Conservation (phyloP, 139 green algal genomes). For the Chlamydomonas sp. region DNA sequence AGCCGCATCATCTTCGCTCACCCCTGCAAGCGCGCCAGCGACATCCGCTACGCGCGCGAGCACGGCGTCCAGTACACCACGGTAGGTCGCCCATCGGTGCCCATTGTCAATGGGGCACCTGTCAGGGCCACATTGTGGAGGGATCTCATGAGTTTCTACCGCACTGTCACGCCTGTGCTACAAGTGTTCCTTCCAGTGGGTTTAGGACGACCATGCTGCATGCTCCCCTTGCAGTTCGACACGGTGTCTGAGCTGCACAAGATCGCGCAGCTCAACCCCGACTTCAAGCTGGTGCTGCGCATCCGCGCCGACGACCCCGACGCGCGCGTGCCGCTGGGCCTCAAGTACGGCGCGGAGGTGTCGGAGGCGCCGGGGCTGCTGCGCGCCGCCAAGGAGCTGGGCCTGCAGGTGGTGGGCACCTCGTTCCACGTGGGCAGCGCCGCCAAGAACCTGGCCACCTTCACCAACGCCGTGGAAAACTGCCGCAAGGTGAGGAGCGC, state of each 20-base stretch:
- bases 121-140: no score
- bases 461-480: constrained; percentile 75
- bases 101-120: no score
- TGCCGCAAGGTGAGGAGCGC: constrained; percentile 44
- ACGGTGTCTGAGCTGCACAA: constrained; percentile 93
- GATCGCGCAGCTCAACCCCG: constrained; percentile 76
- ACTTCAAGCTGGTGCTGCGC: constrained; percentile 84
- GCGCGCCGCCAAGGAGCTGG: constrained; percentile 59
- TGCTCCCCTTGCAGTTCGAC: constrained; percentile 77
- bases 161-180: no score
- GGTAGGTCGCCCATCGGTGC: not conserved
- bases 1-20: constrained; percentile 94
- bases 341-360: constrained; percentile 89
- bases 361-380: constrained; percentile 72
- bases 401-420: constrained; percentile 86
- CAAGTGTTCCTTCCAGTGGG: no score
- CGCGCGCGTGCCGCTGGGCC: constrained; percentile 77
- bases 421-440: constrained; percentile 97
- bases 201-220: no score
- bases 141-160: no score
- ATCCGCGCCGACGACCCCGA: constrained; percentile 88
- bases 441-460: constrained; percentile 85
- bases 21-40: constrained; percentile 89
- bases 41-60: constrained; percentile 76
- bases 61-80: constrained; percentile 84